Percentiles rank a stretch among this genome's conserved stretches.
Conservation (phyloP, 2,329 filamentous ascomycete genomes). For the Pyrenophora seminiperda region DNA sequence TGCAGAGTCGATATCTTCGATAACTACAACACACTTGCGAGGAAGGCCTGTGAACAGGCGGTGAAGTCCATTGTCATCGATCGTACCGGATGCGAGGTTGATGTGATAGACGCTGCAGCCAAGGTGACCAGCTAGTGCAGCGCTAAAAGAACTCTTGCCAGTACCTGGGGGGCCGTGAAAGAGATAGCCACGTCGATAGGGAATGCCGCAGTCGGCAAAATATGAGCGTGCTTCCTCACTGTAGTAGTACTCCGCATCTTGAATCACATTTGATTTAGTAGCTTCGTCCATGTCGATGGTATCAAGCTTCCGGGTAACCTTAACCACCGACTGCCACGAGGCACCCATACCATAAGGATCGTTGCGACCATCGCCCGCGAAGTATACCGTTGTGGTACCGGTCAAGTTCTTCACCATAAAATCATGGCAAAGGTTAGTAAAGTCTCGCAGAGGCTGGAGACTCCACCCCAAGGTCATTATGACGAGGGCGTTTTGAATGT, state of each 20-base stretch:
- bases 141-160: constrained; percentile 49
- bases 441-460: constrained; percentile 29
- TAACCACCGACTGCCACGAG: constrained; percentile 31
- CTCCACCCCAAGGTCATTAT: constrained; percentile 38
- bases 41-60: constrained; percentile 31
- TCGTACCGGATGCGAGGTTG: constrained; percentile 38
- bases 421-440: constrained; percentile 30
- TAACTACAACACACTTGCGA: constrained; percentile 46
- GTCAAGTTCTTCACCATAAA: constrained; percentile 28
- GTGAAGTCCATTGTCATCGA: constrained; percentile 40
- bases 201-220: constrained; percentile 44
- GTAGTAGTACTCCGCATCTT: constrained; percentile 48
- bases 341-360: constrained; percentile 11
- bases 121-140: constrained; percentile 46
- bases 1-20: constrained; percentile 51
- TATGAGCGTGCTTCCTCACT: constrained; percentile 37
- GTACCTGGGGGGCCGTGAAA: constrained; percentile 50
- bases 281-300: constrained; percentile 41
- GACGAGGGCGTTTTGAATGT: constrained; percentile 23
- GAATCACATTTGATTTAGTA: constrained; percentile 36
- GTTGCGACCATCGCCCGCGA: constrained; percentile 20
- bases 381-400: constrained; percentile 35
- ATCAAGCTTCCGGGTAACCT: constrained; percentile 35
- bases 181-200: constrained; percentile 47
- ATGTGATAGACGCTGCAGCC: constrained; percentile 48